Percentiles rank a stretch among this genome's conserved stretches.
Evolutionary conservation across 2,329 filamentous ascomycete genomes (phyloP).

Genomic region (Phialocephala sp.): DNA sequence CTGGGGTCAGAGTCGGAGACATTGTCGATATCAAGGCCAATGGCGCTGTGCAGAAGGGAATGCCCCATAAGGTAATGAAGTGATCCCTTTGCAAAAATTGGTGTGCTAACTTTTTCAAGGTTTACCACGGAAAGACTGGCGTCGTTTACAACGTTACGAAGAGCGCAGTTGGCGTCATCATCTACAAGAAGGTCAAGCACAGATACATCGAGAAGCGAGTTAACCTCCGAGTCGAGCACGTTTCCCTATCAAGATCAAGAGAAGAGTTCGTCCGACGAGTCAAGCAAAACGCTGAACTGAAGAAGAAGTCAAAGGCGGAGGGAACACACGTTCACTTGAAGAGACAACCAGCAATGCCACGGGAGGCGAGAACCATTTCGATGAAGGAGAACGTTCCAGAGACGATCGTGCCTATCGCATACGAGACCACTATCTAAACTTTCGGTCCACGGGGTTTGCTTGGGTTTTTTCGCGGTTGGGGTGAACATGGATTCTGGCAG

Average conservation of each 20-base stretch:
- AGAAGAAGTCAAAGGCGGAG: constrained; percentile 89
- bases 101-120: constrained; percentile 22
- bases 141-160: constrained; percentile 99
- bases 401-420: constrained; percentile 89
- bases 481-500: constrained; percentile 36
- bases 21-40: constrained; percentile 99
- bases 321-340: constrained; percentile 91
- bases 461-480: constrained; percentile 43
- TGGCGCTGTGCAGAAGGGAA: constrained; percentile 95
- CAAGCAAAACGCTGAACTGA: constrained; percentile 93
- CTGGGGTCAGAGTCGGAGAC: constrained; percentile 78
- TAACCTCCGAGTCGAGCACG: constrained; percentile 98
- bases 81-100: too few species aligned
- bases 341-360: constrained; percentile 82
- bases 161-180: constrained; percentile 95
- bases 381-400: constrained; percentile 84
- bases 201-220: constrained; percentile 99
- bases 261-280: constrained; percentile 97
- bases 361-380: constrained; percentile 80
- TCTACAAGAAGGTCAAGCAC: constrained; percentile 99
- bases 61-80: not conserved
- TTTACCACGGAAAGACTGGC: constrained; percentile 67
- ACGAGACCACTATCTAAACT: constrained; percentile 95
- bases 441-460: constrained; percentile 37
- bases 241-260: constrained; percentile 90